Evolutionary conservation across 257 asterid genomes (phyloP).

Genomic region (Lycium ferocissimum): DNA sequence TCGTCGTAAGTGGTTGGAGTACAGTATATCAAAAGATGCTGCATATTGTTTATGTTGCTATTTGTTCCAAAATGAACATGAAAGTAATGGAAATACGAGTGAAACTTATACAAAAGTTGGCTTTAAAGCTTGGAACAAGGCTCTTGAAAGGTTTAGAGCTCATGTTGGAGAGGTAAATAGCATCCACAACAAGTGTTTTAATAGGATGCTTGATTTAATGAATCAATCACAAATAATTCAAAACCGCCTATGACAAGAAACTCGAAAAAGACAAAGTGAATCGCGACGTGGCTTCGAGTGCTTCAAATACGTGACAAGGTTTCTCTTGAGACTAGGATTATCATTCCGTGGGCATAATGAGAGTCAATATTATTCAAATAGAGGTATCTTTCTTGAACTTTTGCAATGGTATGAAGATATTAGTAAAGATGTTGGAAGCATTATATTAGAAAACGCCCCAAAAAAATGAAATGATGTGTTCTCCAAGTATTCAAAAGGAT

Average conservation of each 20-base stretch:
- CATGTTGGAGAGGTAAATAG: background rate
- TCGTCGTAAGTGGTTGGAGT: background rate
- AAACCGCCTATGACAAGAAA: background rate
- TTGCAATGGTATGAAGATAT: background rate
- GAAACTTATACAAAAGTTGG: background rate
- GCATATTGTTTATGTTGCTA: slow-evolving; percentile 27
- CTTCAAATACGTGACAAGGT: background rate
- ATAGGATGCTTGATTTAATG: background rate
- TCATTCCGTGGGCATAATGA: slow-evolving; percentile 9
- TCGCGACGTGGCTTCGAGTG: background rate
- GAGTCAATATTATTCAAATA: background rate
- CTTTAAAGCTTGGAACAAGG: background rate
- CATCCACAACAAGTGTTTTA: background rate
- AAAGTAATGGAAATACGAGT: background rate
- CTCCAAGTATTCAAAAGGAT: slow-evolving; percentile 24
- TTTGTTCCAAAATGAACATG: background rate
- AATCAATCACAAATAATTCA: background rate
- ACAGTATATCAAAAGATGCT: background rate
- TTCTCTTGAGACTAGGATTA: background rate
- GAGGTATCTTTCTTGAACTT: slow-evolving; percentile 19
- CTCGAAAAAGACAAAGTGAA: background rate
- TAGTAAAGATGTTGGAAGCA: background rate
- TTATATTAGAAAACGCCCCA: slow-evolving; percentile 4
- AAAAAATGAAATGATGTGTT: background rate
- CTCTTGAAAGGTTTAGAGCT: background rate